phyloP scores from a whole-genome alignment of 2,329 filamentous ascomycete genomes.

The Aspergillus fijiensis region DNA sequence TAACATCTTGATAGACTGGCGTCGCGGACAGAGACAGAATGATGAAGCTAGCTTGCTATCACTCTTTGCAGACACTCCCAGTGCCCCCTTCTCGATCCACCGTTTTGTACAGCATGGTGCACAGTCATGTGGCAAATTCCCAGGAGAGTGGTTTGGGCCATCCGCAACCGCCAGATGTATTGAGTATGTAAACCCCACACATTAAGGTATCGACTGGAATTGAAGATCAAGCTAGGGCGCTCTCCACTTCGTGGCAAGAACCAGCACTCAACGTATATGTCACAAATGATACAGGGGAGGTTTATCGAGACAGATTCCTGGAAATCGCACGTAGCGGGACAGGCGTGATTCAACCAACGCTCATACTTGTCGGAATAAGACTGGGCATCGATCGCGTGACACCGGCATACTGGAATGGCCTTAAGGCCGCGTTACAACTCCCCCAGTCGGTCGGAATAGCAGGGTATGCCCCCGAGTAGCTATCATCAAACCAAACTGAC shows the following conservation, averaged over 20 bases:
- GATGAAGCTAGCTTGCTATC: slow-evolving; percentile 72
- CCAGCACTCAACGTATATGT: slow-evolving; percentile 76
- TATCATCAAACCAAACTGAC: slow-evolving; percentile 28
- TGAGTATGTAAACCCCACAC: slow-evolving; percentile 59
- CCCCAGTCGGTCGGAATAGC: slow-evolving; percentile 94
- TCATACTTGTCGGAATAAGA: slow-evolving; percentile 84
- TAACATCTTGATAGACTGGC: slow-evolving; percentile 64
- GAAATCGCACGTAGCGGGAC: slow-evolving; percentile 69
- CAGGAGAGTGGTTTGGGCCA: slow-evolving; percentile 98
- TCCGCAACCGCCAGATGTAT: slow-evolving; percentile 93
- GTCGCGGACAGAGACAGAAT: slow-evolving; percentile 56
- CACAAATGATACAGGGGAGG: slow-evolving; percentile 84
- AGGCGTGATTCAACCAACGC: slow-evolving; percentile 71
- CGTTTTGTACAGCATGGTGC: slow-evolving; percentile 89
- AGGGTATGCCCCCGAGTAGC: slow-evolving; percentile 58
- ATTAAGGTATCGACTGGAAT: slow-evolving; percentile 2
- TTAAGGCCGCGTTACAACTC: slow-evolving; percentile 80
- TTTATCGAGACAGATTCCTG: slow-evolving; percentile 88
- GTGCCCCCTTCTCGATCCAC: slow-evolving; percentile 90
- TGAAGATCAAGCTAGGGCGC: slow-evolving; percentile 56
- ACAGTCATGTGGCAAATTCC: slow-evolving; percentile 84
- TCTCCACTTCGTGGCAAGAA: slow-evolving; percentile 65
- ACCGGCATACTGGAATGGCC: slow-evolving; percentile 90
- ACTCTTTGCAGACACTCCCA: slow-evolving; percentile 82
- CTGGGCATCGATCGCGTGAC: slow-evolving; percentile 94